A percentile compares a stretch with the other conserved stretches of the same genome.
These are phyloP conservation scores for Penicillium canescens DNA, from an alignment of 495 filamentous ascomycete genomes.

Conservation along the genomic window DNA sequence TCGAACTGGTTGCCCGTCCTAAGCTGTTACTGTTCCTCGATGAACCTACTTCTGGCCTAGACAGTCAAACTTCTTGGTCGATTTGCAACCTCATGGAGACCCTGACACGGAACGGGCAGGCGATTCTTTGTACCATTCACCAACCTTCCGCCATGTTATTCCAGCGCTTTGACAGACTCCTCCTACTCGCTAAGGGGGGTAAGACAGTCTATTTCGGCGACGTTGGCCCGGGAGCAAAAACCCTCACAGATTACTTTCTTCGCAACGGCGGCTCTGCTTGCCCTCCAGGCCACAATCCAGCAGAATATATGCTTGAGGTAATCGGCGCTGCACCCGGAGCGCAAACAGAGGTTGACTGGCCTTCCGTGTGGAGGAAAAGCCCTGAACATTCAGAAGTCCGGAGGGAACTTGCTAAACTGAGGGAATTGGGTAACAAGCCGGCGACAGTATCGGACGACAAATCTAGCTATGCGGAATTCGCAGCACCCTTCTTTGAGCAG, in stretches of 20 bases:
- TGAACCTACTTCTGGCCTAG: slow-evolving; percentile 86
- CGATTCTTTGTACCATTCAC: slow-evolving; percentile 94
- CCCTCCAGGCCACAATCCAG: background rate
- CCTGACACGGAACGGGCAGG: slow-evolving; percentile 82
- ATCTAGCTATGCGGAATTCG: slow-evolving; percentile 24
- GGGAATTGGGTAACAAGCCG: slow-evolving; percentile 15
- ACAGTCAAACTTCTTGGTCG: slow-evolving; percentile 89
- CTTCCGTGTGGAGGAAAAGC: slow-evolving; percentile 67
- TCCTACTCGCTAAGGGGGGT: slow-evolving; percentile 81
- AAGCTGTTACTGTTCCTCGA: slow-evolving; percentile 84
- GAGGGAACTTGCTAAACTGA: slow-evolving; percentile 59
- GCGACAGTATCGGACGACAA: background rate
- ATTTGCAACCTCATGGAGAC: slow-evolving; percentile 87
- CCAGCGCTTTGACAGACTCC: slow-evolving; percentile 86
- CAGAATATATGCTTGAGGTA: background rate
- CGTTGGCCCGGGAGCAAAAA: slow-evolving; percentile 51
- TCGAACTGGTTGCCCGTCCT: slow-evolving; percentile 88
- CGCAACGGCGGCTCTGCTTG: background rate
- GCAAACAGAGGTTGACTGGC: slow-evolving; percentile 49
- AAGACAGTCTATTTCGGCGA: slow-evolving; percentile 89
- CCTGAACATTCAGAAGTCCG: slow-evolving; percentile 61
- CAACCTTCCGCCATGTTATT: slow-evolving; percentile 94
- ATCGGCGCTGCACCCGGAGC: background rate
- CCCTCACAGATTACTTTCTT: background rate
- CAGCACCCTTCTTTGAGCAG: slow-evolving; percentile 40